Conservation (phyloP, 306 rosid species). For the Glycine latifolia region DNA sequence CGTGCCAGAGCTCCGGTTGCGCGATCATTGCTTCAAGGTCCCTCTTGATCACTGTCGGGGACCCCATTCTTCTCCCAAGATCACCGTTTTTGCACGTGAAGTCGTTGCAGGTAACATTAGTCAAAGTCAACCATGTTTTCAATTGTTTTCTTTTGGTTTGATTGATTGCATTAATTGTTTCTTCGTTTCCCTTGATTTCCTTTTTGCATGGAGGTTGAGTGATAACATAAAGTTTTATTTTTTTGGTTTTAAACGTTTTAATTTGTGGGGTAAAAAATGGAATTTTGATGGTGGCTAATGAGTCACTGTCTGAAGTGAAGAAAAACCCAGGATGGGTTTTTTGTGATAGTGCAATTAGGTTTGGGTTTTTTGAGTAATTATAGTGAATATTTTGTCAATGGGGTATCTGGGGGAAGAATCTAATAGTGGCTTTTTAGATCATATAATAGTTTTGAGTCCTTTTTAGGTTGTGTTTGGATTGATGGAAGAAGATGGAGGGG, state of each 20-base stretch:
- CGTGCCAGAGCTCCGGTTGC: constrained; percentile 86
- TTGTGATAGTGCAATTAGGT: not conserved
- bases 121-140: not conserved
- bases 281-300: constrained; percentile 23
- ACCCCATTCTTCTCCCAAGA: constrained; percentile 54
- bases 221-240: not conserved
- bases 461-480: not conserved
- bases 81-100: constrained; percentile 93
- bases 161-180: constrained; percentile 23
- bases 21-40: constrained; percentile 75
- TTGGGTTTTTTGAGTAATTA: not conserved
- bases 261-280: not conserved
- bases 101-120: constrained; percentile 69
- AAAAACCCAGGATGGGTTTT: not conserved
- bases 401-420: constrained; percentile 28
- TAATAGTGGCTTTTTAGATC: constrained; percentile 5
- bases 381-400: constrained; percentile 30
- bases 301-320: constrained; percentile 27
- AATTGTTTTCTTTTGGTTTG: not conserved
- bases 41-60: constrained; percentile 76
- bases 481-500: not conserved
- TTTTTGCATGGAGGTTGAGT: constrained; percentile 5
- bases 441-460: not conserved
- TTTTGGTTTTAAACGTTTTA: not conserved
- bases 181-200: constrained; percentile 3